Evolutionary conservation across 1,284 basidiomycete species (phyloP), one percentile per base, ranked within the genome.

Genomic region (Dichomitus squalens): DNA sequence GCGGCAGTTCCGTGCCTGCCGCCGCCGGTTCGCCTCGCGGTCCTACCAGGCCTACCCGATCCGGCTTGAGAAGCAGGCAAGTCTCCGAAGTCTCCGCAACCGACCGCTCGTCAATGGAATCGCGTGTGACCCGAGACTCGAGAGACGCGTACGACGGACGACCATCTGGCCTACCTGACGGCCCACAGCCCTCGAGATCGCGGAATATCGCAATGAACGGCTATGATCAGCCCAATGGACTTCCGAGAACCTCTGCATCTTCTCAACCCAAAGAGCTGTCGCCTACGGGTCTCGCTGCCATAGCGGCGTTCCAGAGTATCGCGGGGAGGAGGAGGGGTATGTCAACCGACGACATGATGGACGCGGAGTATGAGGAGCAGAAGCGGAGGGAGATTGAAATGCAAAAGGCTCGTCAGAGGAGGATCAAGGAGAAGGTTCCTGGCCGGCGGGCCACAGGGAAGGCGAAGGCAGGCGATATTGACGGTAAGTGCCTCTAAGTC

Each of bases 391-490:
- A 87, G 64, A 72, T 81, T 9, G 84, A 88, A 61, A 78, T 78
- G 14, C 85, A 88, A 71, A 82, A 75, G 60, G 75, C 69, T 34
- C 79, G 84, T 47, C 88, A 89, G 66, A 83, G 83, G 64, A 78
- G 84, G 56, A 86, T 90, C 64, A 79, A 77, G 60, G 87, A 89
- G 58, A 85, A 81, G 67, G 83, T 82, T 23, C 84, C 87, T 38
- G 83, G 85, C 27, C 76, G 83, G 58, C 77, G 75, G 58, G 65
- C 71, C 8, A 82, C 79, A 50, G 80, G 83, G 39, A 83, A 79
- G 64, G 76, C 82, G 48, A 82, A 78, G 66, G 76, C 79, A 38
- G 90, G 90, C 8, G 88, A 90, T 68, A 90, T 92, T 66, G 90
- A 92, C 67, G 88, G 90, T 91, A 67, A 63, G 85, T 71, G 14